Evolutionary conservation across 2,329 filamentous ascomycete species (phyloP).

Genomic region (Ceratocystis harringtonii): DNA sequence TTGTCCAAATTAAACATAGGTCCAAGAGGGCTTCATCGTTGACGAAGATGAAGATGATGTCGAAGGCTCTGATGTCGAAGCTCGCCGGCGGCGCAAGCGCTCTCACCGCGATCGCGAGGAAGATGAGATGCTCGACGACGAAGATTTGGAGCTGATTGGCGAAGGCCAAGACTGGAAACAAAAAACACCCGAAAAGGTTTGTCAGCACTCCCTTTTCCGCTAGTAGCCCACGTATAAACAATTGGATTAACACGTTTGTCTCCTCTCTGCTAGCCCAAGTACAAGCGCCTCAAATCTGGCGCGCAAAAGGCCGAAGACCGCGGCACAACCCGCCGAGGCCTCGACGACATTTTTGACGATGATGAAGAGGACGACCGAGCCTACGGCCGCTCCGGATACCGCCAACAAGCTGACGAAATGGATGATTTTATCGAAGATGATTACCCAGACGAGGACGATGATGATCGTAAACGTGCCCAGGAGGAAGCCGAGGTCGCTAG

Average conservation of each 20-base stretch:
- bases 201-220: constrained; percentile 18
- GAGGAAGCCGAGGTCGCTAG: constrained; percentile 83
- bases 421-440: constrained; percentile 97
- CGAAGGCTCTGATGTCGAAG: constrained; percentile 44
- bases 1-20: constrained; percentile 32
- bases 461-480: constrained; percentile 55
- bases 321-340: constrained; percentile 49
- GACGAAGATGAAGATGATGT: constrained; percentile 73
- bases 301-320: constrained; percentile 60
- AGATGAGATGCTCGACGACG: constrained; percentile 83
- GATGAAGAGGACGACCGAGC: constrained; percentile 55
- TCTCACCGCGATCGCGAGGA: constrained; percentile 61
- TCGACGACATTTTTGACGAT: constrained; percentile 90
- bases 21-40: constrained; percentile 90
- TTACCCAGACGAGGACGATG: constrained; percentile 65
- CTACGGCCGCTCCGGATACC: constrained; percentile 35
- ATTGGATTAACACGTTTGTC: not conserved
- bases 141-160: constrained; percentile 89
- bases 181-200: constrained; percentile 54
- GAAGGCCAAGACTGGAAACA: constrained; percentile 51
- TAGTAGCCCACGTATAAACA: not conserved
- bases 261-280: constrained; percentile 50
- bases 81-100: constrained; percentile 57
- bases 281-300: constrained; percentile 91
- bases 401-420: constrained; percentile 60